phyloP scores from a whole-genome alignment of 225 moss, liverwort and hornwort species.

The Bryoerythrophyllum caledonicum region DNA sequence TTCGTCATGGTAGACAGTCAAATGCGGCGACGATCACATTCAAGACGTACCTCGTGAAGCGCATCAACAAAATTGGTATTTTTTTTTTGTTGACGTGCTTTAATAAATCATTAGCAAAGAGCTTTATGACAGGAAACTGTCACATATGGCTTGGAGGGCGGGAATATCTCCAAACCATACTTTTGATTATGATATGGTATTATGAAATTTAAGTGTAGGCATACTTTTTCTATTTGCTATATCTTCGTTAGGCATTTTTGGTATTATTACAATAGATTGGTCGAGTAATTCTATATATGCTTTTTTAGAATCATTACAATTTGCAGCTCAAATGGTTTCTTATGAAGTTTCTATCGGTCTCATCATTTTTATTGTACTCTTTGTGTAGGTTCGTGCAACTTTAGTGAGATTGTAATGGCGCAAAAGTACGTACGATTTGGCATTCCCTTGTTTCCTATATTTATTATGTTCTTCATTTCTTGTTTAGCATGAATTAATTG shows the following conservation, averaged over 20 bases:
- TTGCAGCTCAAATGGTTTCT: not conserved
- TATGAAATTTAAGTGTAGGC: too few relatives aligned
- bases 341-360: not conserved
- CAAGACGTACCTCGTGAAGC: too few relatives aligned
- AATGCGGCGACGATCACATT: too few relatives aligned
- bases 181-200: too few relatives aligned
- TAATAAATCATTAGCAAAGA: too few relatives aligned
- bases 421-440: not conserved
- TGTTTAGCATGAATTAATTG: not conserved
- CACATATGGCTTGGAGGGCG: too few relatives aligned
- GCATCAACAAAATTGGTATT: too few relatives aligned
- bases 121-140: too few relatives aligned
- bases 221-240: not conserved
- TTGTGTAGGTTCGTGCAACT: slow-evolving; percentile 13
- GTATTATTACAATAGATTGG: not conserved
- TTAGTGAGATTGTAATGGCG: slow-evolving; percentile 10
- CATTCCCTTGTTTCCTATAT: not conserved
- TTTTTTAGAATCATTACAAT: not conserved
- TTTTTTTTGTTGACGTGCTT: too few relatives aligned
- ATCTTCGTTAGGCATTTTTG: not conserved
- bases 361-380: not conserved
- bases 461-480: not conserved
- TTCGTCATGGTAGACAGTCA: too few relatives aligned
- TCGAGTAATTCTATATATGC: not conserved
- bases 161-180: too few relatives aligned